Base-by-base conservation (phyloP, 2,329 filamentous ascomycete genomes). In the Plenodomus lindquistii region DNA sequence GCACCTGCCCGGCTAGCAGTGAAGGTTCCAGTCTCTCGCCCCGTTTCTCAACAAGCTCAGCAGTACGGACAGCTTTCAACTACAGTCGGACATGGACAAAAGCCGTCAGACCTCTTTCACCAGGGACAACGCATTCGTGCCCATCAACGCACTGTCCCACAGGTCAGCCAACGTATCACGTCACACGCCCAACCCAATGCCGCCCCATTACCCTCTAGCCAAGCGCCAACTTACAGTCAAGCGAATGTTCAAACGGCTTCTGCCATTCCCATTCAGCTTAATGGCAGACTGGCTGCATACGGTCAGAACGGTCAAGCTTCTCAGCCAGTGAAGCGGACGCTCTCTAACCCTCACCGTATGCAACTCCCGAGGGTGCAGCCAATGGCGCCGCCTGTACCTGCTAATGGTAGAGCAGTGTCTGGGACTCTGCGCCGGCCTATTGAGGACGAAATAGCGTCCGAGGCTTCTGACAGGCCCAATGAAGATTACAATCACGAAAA, bases 401-500 rank as follows among this genome's bases (percentile, higher is more conserved):
- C 16, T 3, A 52, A 49, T 21, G 40, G 24, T 10, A 31, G 27
- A 31, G 6, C 15, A 31, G 27, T 8, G 27, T 34, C 40, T n/a
- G 38, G 46, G 17, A 44, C 46, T 20, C 19, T 36, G 5, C 52
- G 31, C 8, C 35, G 18, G 18, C 18, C 18, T 11, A 20, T 38
- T 3, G 52, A 50, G 6, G 17, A 39, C 8, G 48, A 55, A 9
- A 54, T 49, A 35, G n/a, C 47, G 17, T 37, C 44, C 13, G 41
- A 53, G 18, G 5, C 16, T 9, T 18, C 35, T 5, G 42, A 46
- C 19, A 40, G 52, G 9, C 51, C 51, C 9, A n/a, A 53, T 22
- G 50, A 50, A 19, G 81, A 83, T 59, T 82, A 83, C 51, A 74
- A 78, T 2, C 63, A 62, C 2, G 66, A 75, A 16, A 54, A 71